Evolutionary conservation across 73 alveolate genomes (phyloP), one percentile per base, ranked within the genome.

Genomic region (Effrenium voratum): DNA sequence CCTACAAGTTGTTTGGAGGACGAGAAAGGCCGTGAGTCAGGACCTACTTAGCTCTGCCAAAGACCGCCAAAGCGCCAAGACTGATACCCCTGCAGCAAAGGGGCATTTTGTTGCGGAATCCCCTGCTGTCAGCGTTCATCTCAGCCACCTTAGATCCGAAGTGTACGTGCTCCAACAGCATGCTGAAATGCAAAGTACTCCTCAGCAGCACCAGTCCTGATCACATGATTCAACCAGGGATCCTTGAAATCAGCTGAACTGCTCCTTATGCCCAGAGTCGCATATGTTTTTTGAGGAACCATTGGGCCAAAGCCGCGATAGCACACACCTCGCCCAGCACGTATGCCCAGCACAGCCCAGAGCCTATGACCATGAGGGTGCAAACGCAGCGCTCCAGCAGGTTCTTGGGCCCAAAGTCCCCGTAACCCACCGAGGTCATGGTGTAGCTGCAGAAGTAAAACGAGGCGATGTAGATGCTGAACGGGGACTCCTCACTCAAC

Each of bases 261-360:
- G 0, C 38, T 13, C 40, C 32, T 36, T 0, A 30, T 10, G 12
- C 46, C 90, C 90, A 45, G 76, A 30, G 72, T 83, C 76, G 55
- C 55, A 76, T 83, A 73, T 0, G 93, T 83, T n/a, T n/a, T n/a
- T n/a, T n/a, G n/a, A n/a, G n/a, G n/a, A n/a, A n/a, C n/a, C n/a
- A n/a, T n/a, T n/a, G n/a, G n/a, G n/a, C n/a, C n/a, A n/a, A n/a
- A n/a, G n/a, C n/a, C 26, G 63, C 95, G n/a, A 87, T 87, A n/a
- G 95, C 68, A 28, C 95, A 87, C 26, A 87, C 95, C 22, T 87
- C 85, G 52, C 95, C 95, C 24, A 87, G 30, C 40, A 87, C 76
- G 95, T 87, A 87, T 34, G 95, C 95, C 95, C 95, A 87, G 43
- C 68, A 60, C 46, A 87, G 47, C 5, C 95, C 95, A 2, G 95